These are phyloP conservation scores for Fusarium cicatricum DNA, from an alignment of 2,329 filamentous ascomycete genomes.

Conservation along the genomic window DNA sequence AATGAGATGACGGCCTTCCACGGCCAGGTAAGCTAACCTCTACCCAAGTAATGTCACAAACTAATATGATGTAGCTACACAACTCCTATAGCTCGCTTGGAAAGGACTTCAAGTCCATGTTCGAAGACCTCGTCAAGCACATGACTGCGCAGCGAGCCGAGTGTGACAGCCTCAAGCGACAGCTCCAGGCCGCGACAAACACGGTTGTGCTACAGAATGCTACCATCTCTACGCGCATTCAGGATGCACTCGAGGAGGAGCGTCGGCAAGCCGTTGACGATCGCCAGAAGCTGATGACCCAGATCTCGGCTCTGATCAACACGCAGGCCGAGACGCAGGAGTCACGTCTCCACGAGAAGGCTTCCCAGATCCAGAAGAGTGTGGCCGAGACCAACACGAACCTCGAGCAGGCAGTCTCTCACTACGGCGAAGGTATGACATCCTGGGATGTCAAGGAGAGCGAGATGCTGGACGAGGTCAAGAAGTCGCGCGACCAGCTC, in stretches of 20 bases:
- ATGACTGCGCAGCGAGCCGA: constrained; percentile 80
- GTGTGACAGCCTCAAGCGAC: constrained; percentile 73
- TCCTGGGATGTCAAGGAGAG: constrained; percentile 75
- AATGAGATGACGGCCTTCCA: constrained; percentile 88
- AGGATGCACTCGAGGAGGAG: constrained; percentile 79
- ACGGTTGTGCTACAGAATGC: constrained; percentile 74
- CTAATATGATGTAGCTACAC: constrained; percentile 66
- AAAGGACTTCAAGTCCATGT: constrained; percentile 84
- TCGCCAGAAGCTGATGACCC: constrained; percentile 74
- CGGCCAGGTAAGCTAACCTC: constrained; percentile 57
- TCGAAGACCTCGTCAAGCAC: constrained; percentile 80
- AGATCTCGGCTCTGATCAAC: constrained; percentile 81
- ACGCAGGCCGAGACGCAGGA: constrained; percentile 79
- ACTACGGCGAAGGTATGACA: constrained; percentile 77
- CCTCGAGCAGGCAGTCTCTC: constrained; percentile 70
- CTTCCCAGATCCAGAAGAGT: constrained; percentile 69
- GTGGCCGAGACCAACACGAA: constrained; percentile 68
- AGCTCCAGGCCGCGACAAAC: constrained; percentile 75
- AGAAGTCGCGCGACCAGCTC: constrained; percentile 77
- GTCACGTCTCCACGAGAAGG: constrained; percentile 70
- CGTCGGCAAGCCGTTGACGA: constrained; percentile 76
- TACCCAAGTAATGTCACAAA: background rate
- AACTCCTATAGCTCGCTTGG: constrained; percentile 84
- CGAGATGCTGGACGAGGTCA: constrained; percentile 73
- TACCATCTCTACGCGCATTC: constrained; percentile 70